Percentiles rank a stretch among this genome's conserved stretches.
Conservation (phyloP, 2,329 filamentous ascomycete genomes). For the Penicillium sp. region DNA sequence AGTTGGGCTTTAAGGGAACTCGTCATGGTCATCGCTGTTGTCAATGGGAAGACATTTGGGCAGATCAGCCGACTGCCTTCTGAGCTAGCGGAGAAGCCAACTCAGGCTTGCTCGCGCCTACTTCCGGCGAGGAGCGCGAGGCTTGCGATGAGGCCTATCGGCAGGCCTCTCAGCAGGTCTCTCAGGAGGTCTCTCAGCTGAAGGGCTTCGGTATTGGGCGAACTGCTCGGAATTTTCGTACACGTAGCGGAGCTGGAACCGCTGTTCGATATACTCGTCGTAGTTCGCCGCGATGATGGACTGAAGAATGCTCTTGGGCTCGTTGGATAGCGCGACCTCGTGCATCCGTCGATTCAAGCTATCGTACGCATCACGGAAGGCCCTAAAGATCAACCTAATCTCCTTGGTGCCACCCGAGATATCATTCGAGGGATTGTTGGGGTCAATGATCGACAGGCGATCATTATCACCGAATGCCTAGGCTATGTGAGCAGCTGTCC, state of each 20-base stretch:
- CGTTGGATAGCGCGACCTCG: constrained; percentile 13
- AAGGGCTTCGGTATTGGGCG: constrained; percentile 27
- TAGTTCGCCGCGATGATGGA: constrained; percentile 76
- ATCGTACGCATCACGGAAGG: constrained; percentile 63
- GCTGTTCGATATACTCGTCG: constrained; percentile 64
- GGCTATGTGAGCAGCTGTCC: constrained; percentile 9
- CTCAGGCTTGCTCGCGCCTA: constrained; percentile 10
- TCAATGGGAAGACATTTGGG: background rate
- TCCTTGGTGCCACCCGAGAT: constrained; percentile 81
- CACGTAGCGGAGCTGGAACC: constrained; percentile 57
- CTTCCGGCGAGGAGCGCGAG: background rate
- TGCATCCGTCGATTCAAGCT: constrained; percentile 56
- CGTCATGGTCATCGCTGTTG: background rate
- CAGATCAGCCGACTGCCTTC: background rate
- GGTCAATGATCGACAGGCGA: constrained; percentile 84
- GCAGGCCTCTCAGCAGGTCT: background rate
- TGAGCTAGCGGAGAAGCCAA: background rate
- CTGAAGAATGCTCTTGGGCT: constrained; percentile 59
- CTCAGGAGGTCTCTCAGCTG: constrained; percentile 19
- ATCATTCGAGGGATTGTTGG: constrained; percentile 79
- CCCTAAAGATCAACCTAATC: constrained; percentile 60
- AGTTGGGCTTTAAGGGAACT: background rate
- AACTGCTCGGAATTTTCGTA: constrained; percentile 43
- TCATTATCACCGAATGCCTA: constrained; percentile 54
- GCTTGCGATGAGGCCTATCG: background rate